Evolutionary conservation across 1,139 yeast species (phyloP), one percentile per base, ranked within the genome.

Genomic region (Kodamaea anthophila): DNA sequence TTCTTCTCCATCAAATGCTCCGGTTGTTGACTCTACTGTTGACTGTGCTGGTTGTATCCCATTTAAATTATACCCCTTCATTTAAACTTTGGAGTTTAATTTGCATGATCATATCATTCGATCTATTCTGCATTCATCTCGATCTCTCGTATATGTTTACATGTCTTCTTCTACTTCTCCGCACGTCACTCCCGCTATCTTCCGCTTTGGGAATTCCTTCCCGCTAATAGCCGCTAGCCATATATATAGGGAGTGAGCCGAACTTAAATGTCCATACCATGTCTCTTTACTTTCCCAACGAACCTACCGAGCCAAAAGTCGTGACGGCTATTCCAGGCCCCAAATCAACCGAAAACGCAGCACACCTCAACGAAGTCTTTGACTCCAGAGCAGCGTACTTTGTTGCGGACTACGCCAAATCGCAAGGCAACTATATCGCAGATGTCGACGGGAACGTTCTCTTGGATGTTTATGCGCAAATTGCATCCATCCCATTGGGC

Each of bases 401-500:
- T 51, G 59, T 77, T 33, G 79, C 74, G 32, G 88, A 81, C 54
- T 81, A 80, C 57, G 65, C 65, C 40, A 76, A 77, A 49, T 77
- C 87, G 1, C 38, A 51, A 16, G 91, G 91, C 42, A 81, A 81
- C 66, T 81, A 80, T 57, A 65, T 81, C 33, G 74, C 63, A 28
- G 91, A 81, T 47, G 79, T 64, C 19, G 91, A 81, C 44, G 88
- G 87, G 10, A 81, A 81, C 60, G 47, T 57, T 24, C 59, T 66
- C 44, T 70, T 81, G 47, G 91, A 81, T 50, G 80, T 76, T 23
- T 81, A 80, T 54, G 80, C 84, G 21, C 91, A 81, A 57, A 79
- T 81, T 44, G 82, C 91, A 3, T 79, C 88, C 4, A 78, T 80
- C 42, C 78, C 86, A 11, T 69, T 81, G 41, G 91, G 91, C 32